Conservation (phyloP, 1,284 basidiomycete species). For the Irpex sp. region DNA sequence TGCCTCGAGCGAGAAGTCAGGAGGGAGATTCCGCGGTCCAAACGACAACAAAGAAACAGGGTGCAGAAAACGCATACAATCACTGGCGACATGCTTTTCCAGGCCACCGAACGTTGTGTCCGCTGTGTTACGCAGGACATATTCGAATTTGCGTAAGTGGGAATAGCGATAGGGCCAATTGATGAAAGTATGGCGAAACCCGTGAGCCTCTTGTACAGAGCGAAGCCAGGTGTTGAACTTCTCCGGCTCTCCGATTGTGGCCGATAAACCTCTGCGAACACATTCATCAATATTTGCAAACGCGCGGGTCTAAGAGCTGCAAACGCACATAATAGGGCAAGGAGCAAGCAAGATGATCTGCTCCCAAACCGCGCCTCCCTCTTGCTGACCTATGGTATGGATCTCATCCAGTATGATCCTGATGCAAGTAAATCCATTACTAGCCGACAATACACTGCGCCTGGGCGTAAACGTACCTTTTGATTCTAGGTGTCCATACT, state of each 20-base stretch:
- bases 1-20: conserved; percentile 61
- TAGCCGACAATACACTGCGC: not conserved
- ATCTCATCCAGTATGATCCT: conserved; percentile 76
- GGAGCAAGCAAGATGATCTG: conserved; percentile 62
- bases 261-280: conserved; percentile 55
- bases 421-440: not conserved
- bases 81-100: conserved; percentile 30
- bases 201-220: conserved; percentile 55
- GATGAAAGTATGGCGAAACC: conserved; percentile 55
- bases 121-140: conserved; percentile 32
- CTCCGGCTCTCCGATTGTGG: conserved; percentile 64
- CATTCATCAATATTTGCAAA: not conserved
- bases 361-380: conserved; percentile 69
- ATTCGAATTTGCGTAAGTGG: conserved; percentile 65
- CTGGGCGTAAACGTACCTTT: conserved; percentile 38
- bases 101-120: conserved; percentile 36
- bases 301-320: not conserved
- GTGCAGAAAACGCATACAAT: conserved; percentile 51
- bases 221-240: conserved; percentile 63
- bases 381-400: conserved; percentile 66
- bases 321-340: conserved; percentile 61
- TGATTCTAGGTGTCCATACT: conserved; percentile 59
- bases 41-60: conserved; percentile 54
- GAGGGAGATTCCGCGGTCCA: conserved; percentile 46
- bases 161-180: conserved; percentile 67